Percentiles rank a stretch among this genome's conserved stretches.
These are phyloP conservation scores for Solanum lignicaule DNA, from an alignment of 257 asterid genomes.

Conservation along the genomic window DNA sequence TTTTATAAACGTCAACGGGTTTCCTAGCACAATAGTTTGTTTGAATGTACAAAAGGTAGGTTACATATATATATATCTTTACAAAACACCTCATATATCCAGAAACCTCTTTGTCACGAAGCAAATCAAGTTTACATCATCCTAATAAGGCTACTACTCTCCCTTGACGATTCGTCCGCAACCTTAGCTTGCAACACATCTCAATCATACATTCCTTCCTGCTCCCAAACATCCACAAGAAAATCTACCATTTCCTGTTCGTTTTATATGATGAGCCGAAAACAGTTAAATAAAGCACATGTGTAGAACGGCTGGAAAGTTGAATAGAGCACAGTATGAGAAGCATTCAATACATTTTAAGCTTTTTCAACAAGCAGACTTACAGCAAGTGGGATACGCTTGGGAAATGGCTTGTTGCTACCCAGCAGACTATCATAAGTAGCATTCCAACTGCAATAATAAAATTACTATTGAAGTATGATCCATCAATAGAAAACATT, in stretches of 20 bases:
- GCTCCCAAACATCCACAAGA: constrained; percentile 81
- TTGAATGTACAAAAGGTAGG: not conserved
- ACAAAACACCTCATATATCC: not conserved
- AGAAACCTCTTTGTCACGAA: not conserved
- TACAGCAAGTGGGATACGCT: constrained; percentile 75
- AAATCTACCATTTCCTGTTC: constrained; percentile 77
- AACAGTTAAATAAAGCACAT: not conserved
- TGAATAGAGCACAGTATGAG: not conserved
- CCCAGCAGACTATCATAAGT: constrained; percentile 78
- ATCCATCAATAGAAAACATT: constrained; percentile 17
- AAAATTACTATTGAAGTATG: constrained; percentile 21
- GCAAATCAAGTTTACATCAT: not conserved
- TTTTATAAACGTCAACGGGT: not conserved
- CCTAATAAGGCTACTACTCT: not conserved
- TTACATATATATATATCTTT: not conserved
- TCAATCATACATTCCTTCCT: constrained; percentile 69
- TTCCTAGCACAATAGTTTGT: not conserved
- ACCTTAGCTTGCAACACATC: not conserved
- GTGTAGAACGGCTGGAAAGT: not conserved
- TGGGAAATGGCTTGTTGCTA: constrained; percentile 62
- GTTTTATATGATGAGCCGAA: not conserved
- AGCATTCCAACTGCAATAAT: constrained; percentile 76
- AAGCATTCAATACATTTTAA: not conserved
- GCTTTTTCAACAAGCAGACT: constrained; percentile 14
- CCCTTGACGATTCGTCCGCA: not conserved